Percentiles rank a stretch among this genome's conserved stretches.
Evolutionary conservation across 345 rosid genomes (phyloP).

Genomic region (Moricandia arvensis): DNA sequence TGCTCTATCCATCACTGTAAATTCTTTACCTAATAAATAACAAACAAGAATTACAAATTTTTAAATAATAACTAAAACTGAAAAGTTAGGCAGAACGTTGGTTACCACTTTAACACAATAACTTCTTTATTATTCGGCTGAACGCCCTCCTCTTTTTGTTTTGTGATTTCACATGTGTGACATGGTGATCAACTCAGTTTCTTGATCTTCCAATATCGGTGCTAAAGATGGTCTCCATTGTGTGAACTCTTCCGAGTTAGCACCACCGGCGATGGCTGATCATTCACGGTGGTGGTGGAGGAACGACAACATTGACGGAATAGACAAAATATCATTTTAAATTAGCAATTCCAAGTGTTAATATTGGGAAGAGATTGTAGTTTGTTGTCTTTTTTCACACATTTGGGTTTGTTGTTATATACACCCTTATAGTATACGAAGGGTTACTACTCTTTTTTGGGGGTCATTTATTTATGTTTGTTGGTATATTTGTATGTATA

Average conservation of each 20-base stretch:
- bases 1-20: not conserved
- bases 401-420: not conserved
- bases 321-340: not conserved
- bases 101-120: not conserved
- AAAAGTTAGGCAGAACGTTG: not conserved
- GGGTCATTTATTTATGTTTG: not conserved
- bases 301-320: not conserved
- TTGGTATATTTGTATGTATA: not conserved
- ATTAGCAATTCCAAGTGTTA: not conserved
- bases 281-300: not conserved
- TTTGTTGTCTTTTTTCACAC: not conserved
- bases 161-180: not conserved
- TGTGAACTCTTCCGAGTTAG: not conserved
- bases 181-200: not conserved
- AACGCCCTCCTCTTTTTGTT: not conserved
- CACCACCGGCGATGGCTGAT: not conserved
- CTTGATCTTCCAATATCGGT: slow-evolving; percentile 16
- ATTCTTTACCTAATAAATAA: not conserved
- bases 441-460: not conserved
- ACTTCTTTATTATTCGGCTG: not conserved
- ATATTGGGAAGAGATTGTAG: not conserved
- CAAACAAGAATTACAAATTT: not conserved
- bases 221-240: slow-evolving; percentile 18
- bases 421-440: not conserved
- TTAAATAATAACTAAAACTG: not conserved